Evolutionary conservation across 805 yeast genomes (phyloP).

Genomic region (Kuraishia cidri): DNA sequence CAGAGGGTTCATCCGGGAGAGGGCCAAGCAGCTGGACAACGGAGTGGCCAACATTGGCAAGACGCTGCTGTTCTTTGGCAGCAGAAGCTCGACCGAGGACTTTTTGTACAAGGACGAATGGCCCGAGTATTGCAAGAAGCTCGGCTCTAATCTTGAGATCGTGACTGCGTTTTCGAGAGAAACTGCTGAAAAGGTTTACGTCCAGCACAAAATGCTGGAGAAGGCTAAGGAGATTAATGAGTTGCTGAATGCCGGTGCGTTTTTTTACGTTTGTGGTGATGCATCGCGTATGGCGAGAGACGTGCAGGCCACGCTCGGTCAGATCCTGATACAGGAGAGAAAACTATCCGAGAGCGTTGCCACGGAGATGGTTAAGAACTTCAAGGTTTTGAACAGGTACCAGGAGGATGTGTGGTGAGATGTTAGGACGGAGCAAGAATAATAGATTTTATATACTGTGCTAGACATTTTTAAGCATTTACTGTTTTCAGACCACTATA

Average conservation of each 20-base stretch:
- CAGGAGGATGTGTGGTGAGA: constrained; percentile 96
- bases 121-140: constrained; percentile 56
- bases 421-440: not conserved
- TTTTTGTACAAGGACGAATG: constrained; percentile 86
- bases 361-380: constrained; percentile 63
- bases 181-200: constrained; percentile 55
- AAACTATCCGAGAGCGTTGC: constrained; percentile 62
- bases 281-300: constrained; percentile 95
- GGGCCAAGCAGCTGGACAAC: constrained; percentile 43
- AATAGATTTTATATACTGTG: constrained; percentile 3
- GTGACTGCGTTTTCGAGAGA: constrained; percentile 86
- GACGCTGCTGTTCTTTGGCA: constrained; percentile 76
- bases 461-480: no score
- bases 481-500: no score
- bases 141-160: constrained; percentile 60
- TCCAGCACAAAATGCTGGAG: constrained; percentile 68
- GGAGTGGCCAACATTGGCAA: constrained; percentile 56
- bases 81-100: constrained; percentile 74
- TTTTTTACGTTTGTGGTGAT: constrained; percentile 94
- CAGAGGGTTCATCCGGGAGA: constrained; percentile 90
- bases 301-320: constrained; percentile 62
- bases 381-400: constrained; percentile 78
- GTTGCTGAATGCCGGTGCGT: constrained; percentile 61
- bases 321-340: constrained; percentile 55
- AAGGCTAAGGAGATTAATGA: constrained; percentile 43